These are phyloP conservation scores for Sordaria brevicollis DNA, from an alignment of 495 filamentous ascomycete species.

Conservation along the genomic window DNA sequence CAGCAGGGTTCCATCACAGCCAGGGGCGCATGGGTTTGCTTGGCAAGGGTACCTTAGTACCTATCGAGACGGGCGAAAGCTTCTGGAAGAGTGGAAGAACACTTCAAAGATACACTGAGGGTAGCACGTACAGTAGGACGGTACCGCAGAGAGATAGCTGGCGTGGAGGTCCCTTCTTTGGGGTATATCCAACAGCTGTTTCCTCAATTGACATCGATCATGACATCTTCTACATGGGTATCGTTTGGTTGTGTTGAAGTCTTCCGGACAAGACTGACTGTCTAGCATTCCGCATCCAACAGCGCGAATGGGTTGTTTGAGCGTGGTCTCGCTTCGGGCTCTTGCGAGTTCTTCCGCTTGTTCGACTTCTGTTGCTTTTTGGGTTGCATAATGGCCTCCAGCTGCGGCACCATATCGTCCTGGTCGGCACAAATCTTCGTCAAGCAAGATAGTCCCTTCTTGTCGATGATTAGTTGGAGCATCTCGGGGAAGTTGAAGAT, in stretches of 20 bases:
- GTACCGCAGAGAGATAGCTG: too few relatives aligned
- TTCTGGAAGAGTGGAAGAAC: not conserved
- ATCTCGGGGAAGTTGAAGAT: slow-evolving; percentile 7
- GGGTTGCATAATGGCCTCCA: slow-evolving; percentile 3
- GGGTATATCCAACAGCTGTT: too few relatives aligned
- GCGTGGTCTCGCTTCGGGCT: not conserved
- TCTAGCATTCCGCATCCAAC: not conserved
- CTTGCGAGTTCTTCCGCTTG: not conserved
- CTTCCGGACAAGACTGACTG: not conserved
- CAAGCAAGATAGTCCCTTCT: slow-evolving; percentile 7
- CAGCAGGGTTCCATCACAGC: not conserved
- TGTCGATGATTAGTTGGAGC: slow-evolving; percentile 2
- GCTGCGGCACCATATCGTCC: slow-evolving; percentile 6
- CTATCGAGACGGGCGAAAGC: not conserved
- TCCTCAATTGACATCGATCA: too few relatives aligned
- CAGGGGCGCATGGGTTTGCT: not conserved
- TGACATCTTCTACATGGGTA: not conserved
- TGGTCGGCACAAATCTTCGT: slow-evolving; percentile 2
- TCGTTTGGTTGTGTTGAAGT: not conserved
- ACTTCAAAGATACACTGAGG: too few relatives aligned
- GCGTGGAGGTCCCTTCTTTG: too few relatives aligned
- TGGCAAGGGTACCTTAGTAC: not conserved
- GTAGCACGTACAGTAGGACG: too few relatives aligned
- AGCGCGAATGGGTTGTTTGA: not conserved
- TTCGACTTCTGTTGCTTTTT: not conserved